Evolutionary conservation across 2,329 filamentous ascomycete genomes (phyloP), one percentile per base, ranked within the genome.

Genomic region (Pyrenochaeta sp.): DNA sequence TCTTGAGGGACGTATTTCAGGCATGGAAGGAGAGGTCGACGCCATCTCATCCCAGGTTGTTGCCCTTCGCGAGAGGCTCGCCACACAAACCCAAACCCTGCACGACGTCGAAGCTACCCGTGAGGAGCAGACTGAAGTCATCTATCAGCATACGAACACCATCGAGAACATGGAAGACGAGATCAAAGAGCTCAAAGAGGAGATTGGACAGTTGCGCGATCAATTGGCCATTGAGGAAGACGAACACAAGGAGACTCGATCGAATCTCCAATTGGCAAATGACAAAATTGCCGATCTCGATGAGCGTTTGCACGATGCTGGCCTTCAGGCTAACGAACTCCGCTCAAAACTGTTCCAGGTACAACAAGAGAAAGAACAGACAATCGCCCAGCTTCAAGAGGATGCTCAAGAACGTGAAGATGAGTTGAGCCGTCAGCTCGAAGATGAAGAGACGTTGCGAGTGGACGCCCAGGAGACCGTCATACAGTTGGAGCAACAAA

Each of bases 291-390:
- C 69, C 4, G 67, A 69, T 6, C 65, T 77, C 15, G 68, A 74
- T 14, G 38, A 63, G 17, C 71, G 71, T 40, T 56, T 78, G 4
- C 67, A 71, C 15, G 63, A 71, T 14, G 57, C 65, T n/a, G 75
- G 76, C 27, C 61, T 72, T 11, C 68, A 76, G 46, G 74, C 74
- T n/a, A 77, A 79, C 21, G 69, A 76, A 51, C 68, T 79, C 18
- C 74, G 76, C 3, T 69, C 73, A 40, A 78, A 78, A 58, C 58
- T 78, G 5, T 78, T 75, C 55, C 65, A 74, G 35, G 60, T 73
- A 2, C 76, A 78, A 58, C 67, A 74, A 47, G 61, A 72, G 32
- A 71, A 74, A 51, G 67, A 72, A 28, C 42, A 60, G 18, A 48
- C 66, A n/a, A 61, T 78, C 28, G 61, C 64, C 31, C 57, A 71